These are phyloP conservation scores for Auricularia sp. DNA, from an alignment of 768 basidiomycete species.

Conservation along the genomic window DNA sequence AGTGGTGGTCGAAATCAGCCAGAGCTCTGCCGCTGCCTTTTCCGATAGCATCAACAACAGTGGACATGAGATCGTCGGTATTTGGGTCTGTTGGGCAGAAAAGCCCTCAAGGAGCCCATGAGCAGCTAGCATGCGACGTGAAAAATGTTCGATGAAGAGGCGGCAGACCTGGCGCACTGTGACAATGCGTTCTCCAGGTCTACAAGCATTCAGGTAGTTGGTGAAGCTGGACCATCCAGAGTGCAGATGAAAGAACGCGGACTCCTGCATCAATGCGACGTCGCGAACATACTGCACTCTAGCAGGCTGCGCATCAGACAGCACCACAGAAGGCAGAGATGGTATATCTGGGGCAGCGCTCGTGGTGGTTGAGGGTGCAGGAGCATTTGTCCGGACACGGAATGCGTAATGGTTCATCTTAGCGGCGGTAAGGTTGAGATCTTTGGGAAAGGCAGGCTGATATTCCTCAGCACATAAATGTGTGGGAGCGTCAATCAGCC, in stretches of 20 bases:
- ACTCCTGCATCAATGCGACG: slow-evolving; percentile 18
- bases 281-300: no score
- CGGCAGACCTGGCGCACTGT: slow-evolving; percentile 17
- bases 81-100: slow-evolving; percentile 12
- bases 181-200: slow-evolving; percentile 1
- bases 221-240: slow-evolving; percentile 24
- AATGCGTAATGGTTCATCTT: no score
- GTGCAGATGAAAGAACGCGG: slow-evolving; percentile 15
- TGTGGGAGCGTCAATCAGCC: no score
- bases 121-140: slow-evolving; percentile 13
- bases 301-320: no score
- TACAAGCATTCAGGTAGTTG: slow-evolving; percentile 15
- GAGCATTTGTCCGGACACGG: no score
- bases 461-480: no score
- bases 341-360: no score
- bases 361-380: no score
- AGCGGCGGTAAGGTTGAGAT: no score
- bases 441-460: no score
- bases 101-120: slow-evolving; percentile 9
- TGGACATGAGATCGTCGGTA: slow-evolving; percentile 4
- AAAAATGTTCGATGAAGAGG: slow-evolving; percentile 21
- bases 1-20: slow-evolving; percentile 9
- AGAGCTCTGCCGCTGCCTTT: slow-evolving; percentile 12
- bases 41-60: slow-evolving; percentile 11
- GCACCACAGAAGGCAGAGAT: no score